Conservation (phyloP, 1,139 yeast genomes). For the Nadsonia commutata region DNA sequence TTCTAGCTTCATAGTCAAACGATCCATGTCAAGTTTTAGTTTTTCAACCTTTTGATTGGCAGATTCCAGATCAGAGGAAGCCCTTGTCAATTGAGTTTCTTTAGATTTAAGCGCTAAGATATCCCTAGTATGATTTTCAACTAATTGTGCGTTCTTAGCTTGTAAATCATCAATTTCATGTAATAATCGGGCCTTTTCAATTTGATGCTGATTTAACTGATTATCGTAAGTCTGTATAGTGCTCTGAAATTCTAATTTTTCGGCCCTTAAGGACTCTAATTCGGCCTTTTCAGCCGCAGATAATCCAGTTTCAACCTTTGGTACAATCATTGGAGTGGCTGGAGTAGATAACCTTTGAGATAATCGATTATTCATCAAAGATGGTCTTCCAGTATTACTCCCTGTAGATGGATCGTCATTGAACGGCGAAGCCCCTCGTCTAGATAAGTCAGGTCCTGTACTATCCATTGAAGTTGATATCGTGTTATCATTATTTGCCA, state of each 20-base stretch:
- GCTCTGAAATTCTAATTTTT: constrained; percentile 26
- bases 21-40: constrained; percentile 37
- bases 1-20: constrained; percentile 7
- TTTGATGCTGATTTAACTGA: constrained; percentile 29
- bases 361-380: background rate
- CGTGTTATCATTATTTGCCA: background rate
- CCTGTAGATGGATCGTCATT: background rate
- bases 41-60: constrained; percentile 35
- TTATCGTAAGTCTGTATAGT: constrained; percentile 19
- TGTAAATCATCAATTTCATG: constrained; percentile 30
- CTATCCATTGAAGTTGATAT: background rate
- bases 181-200: constrained; percentile 31
- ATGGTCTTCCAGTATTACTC: background rate
- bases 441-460: too few relatives aligned
- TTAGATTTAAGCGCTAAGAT: constrained; percentile 43
- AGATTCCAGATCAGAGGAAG: constrained; percentile 45
- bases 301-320: constrained; percentile 7
- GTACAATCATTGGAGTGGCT: background rate
- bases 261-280: constrained; percentile 33
- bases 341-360: constrained; percentile 1
- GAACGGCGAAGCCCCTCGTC: background rate
- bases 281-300: constrained; percentile 29
- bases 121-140: constrained; percentile 38
- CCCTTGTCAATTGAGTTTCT: constrained; percentile 48
- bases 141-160: constrained; percentile 26